Percentiles rank a stretch among this genome's conserved stretches.
Evolutionary conservation across 108 stramenopile genomes (phyloP).

Genomic region (Nitzschia sp.): DNA sequence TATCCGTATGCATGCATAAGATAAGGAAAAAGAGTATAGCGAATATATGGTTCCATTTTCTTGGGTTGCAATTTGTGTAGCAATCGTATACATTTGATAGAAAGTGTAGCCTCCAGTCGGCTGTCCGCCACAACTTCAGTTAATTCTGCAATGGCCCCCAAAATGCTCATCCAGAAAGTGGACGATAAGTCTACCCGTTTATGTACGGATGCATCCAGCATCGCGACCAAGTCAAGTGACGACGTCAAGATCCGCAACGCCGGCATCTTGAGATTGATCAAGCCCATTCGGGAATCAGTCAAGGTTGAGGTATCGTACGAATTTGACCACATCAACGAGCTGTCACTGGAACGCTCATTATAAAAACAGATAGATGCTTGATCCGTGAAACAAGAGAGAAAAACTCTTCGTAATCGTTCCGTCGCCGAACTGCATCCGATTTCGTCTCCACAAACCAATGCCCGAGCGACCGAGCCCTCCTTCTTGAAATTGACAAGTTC

Average conservation of each 20-base stretch:
- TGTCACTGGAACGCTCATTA: background rate
- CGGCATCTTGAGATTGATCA: background rate
- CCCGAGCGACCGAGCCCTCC: background rate
- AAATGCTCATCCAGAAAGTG: background rate
- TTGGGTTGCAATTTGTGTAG: constrained; percentile 5
- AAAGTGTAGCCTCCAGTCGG: constrained; percentile 11
- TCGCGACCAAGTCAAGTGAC: constrained; percentile 13
- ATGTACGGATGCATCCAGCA: background rate
- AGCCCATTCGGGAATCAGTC: background rate
- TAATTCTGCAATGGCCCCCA: background rate
- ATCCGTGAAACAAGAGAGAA: background rate
- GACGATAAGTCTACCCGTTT: background rate
- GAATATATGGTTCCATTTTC: constrained; percentile 14
- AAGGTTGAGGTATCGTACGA: background rate
- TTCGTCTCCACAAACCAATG: constrained; percentile 2
- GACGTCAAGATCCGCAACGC: constrained; percentile 11
- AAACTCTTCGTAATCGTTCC: background rate
- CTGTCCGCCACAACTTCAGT: background rate
- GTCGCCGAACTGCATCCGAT: background rate
- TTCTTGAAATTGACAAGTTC: constrained; percentile 7
- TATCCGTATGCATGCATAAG: constrained; percentile 2
- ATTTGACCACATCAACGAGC: background rate
- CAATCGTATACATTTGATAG: constrained; percentile 15
- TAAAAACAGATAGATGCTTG: background rate
- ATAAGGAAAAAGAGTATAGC: constrained; percentile 16